phyloP scores from a whole-genome alignment of 345 rosid genomes.

The Odontarrhena argentea region DNA sequence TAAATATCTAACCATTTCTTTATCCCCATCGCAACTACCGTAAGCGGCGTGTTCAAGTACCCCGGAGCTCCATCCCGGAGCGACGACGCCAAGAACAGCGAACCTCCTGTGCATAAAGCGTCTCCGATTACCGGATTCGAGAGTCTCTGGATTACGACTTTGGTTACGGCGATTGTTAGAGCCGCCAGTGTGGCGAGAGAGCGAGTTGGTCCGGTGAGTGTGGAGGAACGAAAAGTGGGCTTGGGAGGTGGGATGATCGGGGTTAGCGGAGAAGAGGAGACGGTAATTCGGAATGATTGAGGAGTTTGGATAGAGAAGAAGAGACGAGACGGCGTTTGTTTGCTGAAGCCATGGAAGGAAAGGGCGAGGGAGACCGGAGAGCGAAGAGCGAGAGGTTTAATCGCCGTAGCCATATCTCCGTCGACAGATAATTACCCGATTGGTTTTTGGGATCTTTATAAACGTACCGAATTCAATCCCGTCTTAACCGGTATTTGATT shows the following conservation, averaged over 20 bases:
- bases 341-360: conserved; percentile 25
- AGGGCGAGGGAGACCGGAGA: conserved; percentile 1
- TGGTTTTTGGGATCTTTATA: not conserved
- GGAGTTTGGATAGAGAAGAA: not conserved
- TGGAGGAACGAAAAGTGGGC: not conserved
- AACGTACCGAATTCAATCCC: not conserved
- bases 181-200: conserved; percentile 31
- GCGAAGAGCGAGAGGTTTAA: conserved; percentile 14
- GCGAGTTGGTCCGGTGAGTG: conserved; percentile 29
- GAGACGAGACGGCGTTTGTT: not conserved
- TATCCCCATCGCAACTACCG: conserved; percentile 82
- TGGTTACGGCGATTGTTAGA: conserved; percentile 21
- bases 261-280: conserved; percentile 1
- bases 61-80: conserved; percentile 52
- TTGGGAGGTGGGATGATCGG: not conserved
- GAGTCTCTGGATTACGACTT: not conserved
- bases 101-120: conserved; percentile 36
- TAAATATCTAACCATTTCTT: conserved; percentile 87
- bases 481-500: not conserved
- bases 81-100: conserved; percentile 71
- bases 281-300: conserved; percentile 9
- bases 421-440: not conserved
- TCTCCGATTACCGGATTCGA: not conserved
- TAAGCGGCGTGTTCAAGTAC: conserved; percentile 68
- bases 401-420: conserved; percentile 22